Conservation (phyloP, 495 filamentous ascomycete genomes). For the Tuber calosporum region DNA sequence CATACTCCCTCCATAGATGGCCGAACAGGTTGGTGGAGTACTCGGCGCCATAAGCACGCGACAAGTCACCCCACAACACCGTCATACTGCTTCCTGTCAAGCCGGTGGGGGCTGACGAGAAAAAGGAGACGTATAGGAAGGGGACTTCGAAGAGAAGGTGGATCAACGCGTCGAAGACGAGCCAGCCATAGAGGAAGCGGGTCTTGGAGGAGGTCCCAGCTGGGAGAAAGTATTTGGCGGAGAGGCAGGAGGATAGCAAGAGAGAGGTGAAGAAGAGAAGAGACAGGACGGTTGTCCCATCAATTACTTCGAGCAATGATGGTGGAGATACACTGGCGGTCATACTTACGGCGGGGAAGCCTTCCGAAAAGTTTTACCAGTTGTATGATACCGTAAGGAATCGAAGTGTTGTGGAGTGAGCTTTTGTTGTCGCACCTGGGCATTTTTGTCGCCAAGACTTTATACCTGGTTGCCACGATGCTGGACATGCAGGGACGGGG, state of each 20-base stretch:
- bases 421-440: background rate
- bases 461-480: background rate
- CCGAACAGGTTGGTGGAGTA: slow-evolving; percentile 61
- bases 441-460: background rate
- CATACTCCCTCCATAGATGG: slow-evolving; percentile 86
- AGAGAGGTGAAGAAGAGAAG: slow-evolving; percentile 46
- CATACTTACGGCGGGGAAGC: background rate
- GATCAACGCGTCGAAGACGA: slow-evolving; percentile 82
- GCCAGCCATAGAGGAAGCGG: slow-evolving; percentile 87
- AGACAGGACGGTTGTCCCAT: slow-evolving; percentile 51
- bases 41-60: slow-evolving; percentile 60
- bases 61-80: slow-evolving; percentile 45
- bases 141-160: slow-evolving; percentile 83
- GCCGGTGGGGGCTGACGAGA: slow-evolving; percentile 52
- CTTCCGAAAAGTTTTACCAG: background rate
- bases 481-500: background rate
- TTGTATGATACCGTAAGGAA: background rate
- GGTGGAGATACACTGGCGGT: background rate
- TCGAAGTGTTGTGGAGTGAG: background rate
- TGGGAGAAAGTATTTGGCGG: slow-evolving; percentile 47
- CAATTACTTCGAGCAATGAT: slow-evolving; percentile 43
- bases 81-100: slow-evolving; percentile 27
- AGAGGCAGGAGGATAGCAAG: slow-evolving; percentile 46
- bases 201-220: slow-evolving; percentile 46
- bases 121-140: slow-evolving; percentile 89